A percentile compares a stretch with the other conserved stretches of the same genome.
These are phyloP conservation scores for Ascochyta pisi DNA, from an alignment of 2,329 filamentous ascomycete species.

Conservation along the genomic window DNA sequence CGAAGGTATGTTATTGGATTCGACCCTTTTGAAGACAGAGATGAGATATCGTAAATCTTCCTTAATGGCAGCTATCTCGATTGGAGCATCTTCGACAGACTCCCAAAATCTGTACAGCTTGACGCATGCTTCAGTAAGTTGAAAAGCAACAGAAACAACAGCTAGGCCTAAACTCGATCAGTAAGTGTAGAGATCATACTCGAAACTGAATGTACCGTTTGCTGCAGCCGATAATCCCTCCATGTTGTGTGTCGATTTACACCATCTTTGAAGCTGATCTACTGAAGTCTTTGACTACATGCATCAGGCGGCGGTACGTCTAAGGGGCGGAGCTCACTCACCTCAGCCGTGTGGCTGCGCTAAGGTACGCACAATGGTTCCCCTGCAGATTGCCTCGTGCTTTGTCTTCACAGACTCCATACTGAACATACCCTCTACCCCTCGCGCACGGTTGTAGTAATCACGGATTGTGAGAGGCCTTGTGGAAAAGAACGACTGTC, in stretches of 20 bases:
- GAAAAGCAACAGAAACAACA: slow-evolving; percentile 15
- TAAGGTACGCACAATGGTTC: too few relatives aligned
- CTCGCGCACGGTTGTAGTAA: too few relatives aligned
- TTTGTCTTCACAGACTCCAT: too few relatives aligned
- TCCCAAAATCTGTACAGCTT: slow-evolving; percentile 27
- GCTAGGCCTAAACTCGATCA: slow-evolving; percentile 10
- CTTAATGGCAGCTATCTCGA: slow-evolving; percentile 19
- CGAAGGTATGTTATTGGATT: neutral
- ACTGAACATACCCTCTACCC: too few relatives aligned
- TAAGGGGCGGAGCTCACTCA: too few relatives aligned
- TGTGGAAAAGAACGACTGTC: too few relatives aligned
- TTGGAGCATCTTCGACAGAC: slow-evolving; percentile 21
- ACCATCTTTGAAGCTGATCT: too few relatives aligned
- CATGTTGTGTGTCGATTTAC: neutral
- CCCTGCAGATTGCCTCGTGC: too few relatives aligned
- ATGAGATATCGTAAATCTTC: slow-evolving; percentile 21
- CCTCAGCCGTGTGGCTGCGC: too few relatives aligned
- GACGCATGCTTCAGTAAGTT: slow-evolving; percentile 15
- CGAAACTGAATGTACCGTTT: neutral
- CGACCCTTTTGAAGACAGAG: slow-evolving; percentile 18
- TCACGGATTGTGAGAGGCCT: too few relatives aligned
- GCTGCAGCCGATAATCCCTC: slow-evolving; percentile 1
- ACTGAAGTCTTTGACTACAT: too few relatives aligned
- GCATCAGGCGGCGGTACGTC: too few relatives aligned
- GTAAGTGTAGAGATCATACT: neutral